Conservation (phyloP, 768 basidiomycete genomes). For the Myochromella boudieri region DNA sequence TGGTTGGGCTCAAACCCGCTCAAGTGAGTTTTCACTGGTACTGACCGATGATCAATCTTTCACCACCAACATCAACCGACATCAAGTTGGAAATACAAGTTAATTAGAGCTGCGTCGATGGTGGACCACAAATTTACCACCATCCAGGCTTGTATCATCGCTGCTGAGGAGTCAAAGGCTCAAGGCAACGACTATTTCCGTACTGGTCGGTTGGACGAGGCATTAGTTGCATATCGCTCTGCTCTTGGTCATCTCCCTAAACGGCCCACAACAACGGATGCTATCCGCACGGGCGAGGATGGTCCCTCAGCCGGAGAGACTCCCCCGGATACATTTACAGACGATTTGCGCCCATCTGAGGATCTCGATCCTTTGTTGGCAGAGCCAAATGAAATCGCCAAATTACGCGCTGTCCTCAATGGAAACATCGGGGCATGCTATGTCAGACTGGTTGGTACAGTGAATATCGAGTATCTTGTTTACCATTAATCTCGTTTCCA, state of each 20-base stretch:
- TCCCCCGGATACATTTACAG: slow-evolving; percentile 11
- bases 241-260: slow-evolving; percentile 70
- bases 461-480: too few species aligned
- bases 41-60: slow-evolving; percentile 6
- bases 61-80: too few species aligned
- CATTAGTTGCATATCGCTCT: slow-evolving; percentile 65
- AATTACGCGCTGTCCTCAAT: slow-evolving; percentile 69
- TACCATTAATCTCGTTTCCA: slow-evolving; percentile 6
- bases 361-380: slow-evolving; percentile 6
- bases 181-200: slow-evolving; percentile 79
- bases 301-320: slow-evolving; percentile 14
- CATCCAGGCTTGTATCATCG: slow-evolving; percentile 40
- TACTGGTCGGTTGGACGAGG: slow-evolving; percentile 62
- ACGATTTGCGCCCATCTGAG: slow-evolving; percentile 22
- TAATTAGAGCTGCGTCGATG: too few species aligned
- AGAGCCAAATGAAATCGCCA: slow-evolving; percentile 40
- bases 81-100: too few species aligned
- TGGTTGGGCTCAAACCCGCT: too few species aligned
- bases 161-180: slow-evolving; percentile 64
- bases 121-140: slow-evolving; percentile 8
- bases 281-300: slow-evolving; percentile 3
- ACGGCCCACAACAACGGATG: slow-evolving; percentile 23
- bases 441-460: slow-evolving; percentile 73
- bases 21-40: neutral
- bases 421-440: slow-evolving; percentile 90